Conservation (phyloP, 1,139 yeast species). For the Protomyces pachydermus region DNA sequence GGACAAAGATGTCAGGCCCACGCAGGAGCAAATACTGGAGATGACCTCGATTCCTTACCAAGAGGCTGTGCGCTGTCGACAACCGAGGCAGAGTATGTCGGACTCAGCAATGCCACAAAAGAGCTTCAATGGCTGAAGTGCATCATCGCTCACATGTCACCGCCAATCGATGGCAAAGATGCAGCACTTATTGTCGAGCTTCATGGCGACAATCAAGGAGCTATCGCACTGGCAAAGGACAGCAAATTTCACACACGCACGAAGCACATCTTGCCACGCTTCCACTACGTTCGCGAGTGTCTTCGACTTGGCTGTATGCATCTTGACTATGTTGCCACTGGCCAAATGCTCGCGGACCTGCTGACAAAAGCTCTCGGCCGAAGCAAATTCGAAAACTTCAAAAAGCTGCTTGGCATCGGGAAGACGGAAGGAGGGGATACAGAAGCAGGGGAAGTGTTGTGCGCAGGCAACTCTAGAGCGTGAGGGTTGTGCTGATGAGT, state of each 20-base stretch:
- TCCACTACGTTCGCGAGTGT: conserved; percentile 28
- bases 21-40: too few relatives aligned
- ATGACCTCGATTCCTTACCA: too few relatives aligned
- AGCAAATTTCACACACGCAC: conserved; percentile 29
- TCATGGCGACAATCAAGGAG: conserved; percentile 29
- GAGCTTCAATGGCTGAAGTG: conserved; percentile 32
- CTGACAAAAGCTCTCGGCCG: conserved; percentile 26
- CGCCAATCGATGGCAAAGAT: neutral
- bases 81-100: conserved; percentile 34
- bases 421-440: too few relatives aligned
- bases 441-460: too few relatives aligned
- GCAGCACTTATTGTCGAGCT: neutral
- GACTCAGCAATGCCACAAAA: conserved; percentile 31
- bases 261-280: conserved; percentile 30
- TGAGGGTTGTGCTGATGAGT: too few relatives aligned
- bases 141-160: conserved; percentile 6
- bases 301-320: conserved; percentile 5
- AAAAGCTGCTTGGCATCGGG: too few relatives aligned
- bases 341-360: conserved; percentile 30
- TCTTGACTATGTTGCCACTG: conserved; percentile 17
- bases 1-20: too few relatives aligned
- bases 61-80: conserved; percentile 31
- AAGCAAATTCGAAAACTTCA: neutral
- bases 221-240: conserved; percentile 27
- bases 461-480: too few relatives aligned